These are phyloP conservation scores for Didymella pomorum DNA, from an alignment of 2,329 filamentous ascomycete genomes.

Conservation along the genomic window DNA sequence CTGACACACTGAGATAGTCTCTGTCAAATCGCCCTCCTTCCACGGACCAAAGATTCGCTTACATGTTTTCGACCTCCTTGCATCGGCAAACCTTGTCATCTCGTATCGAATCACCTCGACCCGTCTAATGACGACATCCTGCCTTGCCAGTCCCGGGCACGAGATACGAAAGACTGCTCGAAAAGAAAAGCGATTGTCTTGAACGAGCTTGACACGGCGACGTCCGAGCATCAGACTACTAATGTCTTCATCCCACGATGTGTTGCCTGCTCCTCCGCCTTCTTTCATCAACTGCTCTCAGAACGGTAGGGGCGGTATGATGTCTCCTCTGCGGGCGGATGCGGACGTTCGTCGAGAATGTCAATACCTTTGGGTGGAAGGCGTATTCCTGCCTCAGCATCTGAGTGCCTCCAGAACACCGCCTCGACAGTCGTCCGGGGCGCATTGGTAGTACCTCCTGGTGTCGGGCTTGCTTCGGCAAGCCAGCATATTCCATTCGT, in stretches of 20 bases:
- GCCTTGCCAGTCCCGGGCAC: no score
- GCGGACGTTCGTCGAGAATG: neutral
- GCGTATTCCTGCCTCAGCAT: neutral
- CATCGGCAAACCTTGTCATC: neutral
- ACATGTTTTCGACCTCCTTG: neutral
- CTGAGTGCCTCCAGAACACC: neutral
- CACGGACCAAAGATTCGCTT: neutral
- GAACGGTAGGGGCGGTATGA: neutral
- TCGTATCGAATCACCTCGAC: neutral
- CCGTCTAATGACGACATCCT: neutral
- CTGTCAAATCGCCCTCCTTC: neutral
- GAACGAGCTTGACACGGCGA: neutral
- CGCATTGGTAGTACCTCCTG: neutral
- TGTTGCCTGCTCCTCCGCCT: neutral
- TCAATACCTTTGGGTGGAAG: neutral
- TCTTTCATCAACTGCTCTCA: neutral
- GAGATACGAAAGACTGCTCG: neutral
- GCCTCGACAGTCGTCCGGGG: neutral
- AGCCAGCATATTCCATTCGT: neutral
- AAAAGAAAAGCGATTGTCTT: neutral
- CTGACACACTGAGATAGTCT: neutral
- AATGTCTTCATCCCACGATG: no score
- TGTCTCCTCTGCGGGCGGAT: neutral
- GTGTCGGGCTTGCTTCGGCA: neutral
- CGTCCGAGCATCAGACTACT: no score